Base-by-base conservation (phyloP, 2,329 filamentous ascomycete species). In the Nannizziopsis arthrosporioides region DNA sequence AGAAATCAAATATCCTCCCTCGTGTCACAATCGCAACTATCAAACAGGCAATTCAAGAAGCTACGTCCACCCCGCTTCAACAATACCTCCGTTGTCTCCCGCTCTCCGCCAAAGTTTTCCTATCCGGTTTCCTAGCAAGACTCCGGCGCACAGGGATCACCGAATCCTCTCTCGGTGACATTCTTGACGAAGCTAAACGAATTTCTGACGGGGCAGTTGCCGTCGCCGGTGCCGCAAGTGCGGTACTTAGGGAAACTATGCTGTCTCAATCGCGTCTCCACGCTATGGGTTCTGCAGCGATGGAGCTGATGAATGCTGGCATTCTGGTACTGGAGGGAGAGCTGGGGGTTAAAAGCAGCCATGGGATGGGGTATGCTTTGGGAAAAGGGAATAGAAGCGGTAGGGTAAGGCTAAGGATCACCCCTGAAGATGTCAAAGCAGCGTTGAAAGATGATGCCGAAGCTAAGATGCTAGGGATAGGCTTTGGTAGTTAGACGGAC, bases 11-110 rank as follows among this genome's bases (percentile, higher is more conserved):
- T 48, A 17, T 14, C 10, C 63, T 61, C 15, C 72, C 72, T 32
- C 77, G 82, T 44, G 92, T 98, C 36, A 95, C 88, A 1, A 95
- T 96, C 59, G 81, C 84, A 45, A 95, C 87, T 3, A 84, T 96
- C 63, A 94, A 94, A 65, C 81, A 85, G 61, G 92, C 92, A 32
- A 96, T 98, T 65, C 85, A 85, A 59, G 92, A 98, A 69, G 89
- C 90, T 4, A 96, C 90, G 0, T 88, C 85, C 3, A 94, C 86
- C 49, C 92, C 92, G 1, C 72, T 95, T 50, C 90, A 95, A 62
- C 86, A 92, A 62, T 88, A 88, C 60, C 76, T 98, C 32, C 84
- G 87, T 43, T 77, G 81, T 14, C 76, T 96, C 17, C 86, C 92
- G 0, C 74, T 95, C 37, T 77, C 82, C 19, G 81, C 83, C 10